These are phyloP conservation scores for Debaryomyces psychrophilus DNA, from an alignment of 1,139 yeast genomes.

Conservation along the genomic window DNA sequence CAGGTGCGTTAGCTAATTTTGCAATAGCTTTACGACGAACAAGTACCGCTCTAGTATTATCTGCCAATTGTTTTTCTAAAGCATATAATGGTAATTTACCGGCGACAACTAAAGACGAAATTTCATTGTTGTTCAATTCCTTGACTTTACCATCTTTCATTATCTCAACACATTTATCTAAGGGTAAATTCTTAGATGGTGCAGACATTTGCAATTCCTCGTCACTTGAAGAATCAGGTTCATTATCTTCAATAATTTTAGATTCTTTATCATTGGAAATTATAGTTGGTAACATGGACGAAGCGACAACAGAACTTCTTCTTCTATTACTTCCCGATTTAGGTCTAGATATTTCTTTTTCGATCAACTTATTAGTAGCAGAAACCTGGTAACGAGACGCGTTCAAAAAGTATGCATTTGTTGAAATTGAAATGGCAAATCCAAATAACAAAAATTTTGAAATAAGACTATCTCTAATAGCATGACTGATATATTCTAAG, in stretches of 20 bases:
- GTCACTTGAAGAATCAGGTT: conserved; percentile 16
- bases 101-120: conserved; percentile 65
- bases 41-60: conserved; percentile 87
- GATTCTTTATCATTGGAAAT: conserved; percentile 3
- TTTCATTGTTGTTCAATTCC: conserved; percentile 70
- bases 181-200: conserved; percentile 32
- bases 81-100: conserved; percentile 93
- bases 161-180: conserved; percentile 65
- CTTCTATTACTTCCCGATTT: conserved; percentile 13
- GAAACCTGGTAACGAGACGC: conserved; percentile 64
- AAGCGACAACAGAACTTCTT: conserved; percentile 3
- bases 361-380: conserved; percentile 48
- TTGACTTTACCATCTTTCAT: conserved; percentile 75
- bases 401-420: conserved; percentile 82
- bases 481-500: conserved; percentile 62
- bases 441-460: conserved; percentile 77
- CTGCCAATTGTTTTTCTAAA: conserved; percentile 84
- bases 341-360: conserved; percentile 41
- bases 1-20: conserved; percentile 77
- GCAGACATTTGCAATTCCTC: conserved; percentile 31
- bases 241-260: conserved; percentile 9
- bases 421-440: conserved; percentile 73
- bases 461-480: conserved; percentile 81
- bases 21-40: conserved; percentile 94
- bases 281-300: not conserved